These are phyloP conservation scores for Collybiopsis confluens DNA, from an alignment of 768 basidiomycete species.

Conservation along the genomic window DNA sequence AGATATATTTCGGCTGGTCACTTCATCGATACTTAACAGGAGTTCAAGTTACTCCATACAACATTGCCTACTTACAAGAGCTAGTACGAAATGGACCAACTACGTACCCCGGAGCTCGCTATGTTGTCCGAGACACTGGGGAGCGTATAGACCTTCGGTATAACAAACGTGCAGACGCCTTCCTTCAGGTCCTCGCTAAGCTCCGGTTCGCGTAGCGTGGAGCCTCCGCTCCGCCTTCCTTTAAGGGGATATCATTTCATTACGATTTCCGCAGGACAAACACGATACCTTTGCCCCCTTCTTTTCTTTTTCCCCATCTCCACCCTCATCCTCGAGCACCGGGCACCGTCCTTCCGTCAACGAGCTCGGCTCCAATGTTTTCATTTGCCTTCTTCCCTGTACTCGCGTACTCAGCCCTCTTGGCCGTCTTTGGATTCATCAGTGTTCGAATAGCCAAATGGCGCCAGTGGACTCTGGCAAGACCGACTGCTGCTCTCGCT, in stretches of 20 bases:
- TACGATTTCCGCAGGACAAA: too few species aligned
- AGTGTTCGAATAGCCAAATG: conserved; percentile 5
- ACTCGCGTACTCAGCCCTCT: not conserved
- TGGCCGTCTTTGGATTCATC: conserved; percentile 4
- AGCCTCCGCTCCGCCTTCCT: too few species aligned
- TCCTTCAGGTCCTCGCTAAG: too few species aligned
- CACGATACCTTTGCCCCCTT: not conserved
- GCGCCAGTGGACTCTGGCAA: not conserved
- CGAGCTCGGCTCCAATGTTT: not conserved
- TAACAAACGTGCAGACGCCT: conserved; percentile 93
- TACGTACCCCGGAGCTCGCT: conserved; percentile 92
- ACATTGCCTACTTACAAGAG: conserved; percentile 90
- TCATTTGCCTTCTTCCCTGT: conserved; percentile 3
- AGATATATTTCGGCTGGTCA: conserved; percentile 14
- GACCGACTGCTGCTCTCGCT: not conserved
- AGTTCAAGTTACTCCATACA: conserved; percentile 86
- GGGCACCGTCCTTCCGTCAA: not conserved
- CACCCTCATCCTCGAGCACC: not conserved
- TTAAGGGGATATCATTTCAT: too few species aligned
- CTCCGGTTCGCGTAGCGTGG: too few species aligned
- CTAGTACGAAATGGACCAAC: conserved; percentile 94
- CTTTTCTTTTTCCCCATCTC: too few species aligned
- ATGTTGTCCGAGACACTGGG: conserved; percentile 94
- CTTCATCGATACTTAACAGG: conserved; percentile 8
- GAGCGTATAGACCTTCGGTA: conserved; percentile 96